phyloP scores from a whole-genome alignment of 441 rosid genomes.

The Euphorbia schlechtendalii region DNA sequence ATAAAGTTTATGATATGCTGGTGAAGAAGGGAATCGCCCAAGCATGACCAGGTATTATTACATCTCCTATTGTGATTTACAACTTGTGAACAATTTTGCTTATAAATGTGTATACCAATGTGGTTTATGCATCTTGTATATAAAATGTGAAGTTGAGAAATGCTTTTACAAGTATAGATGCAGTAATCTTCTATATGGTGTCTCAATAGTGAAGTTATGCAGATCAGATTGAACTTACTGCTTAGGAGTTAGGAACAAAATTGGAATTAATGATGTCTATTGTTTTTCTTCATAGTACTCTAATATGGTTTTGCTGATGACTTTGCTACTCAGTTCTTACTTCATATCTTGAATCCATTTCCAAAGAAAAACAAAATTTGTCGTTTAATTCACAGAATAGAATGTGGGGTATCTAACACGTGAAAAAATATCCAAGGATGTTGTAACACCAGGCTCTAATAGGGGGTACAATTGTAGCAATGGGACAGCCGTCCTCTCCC shows the following conservation, averaged over 20 bases:
- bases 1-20: conserved; percentile 72
- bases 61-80: conserved; percentile 4
- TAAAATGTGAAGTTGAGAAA: neutral
- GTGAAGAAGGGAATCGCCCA: conserved; percentile 56
- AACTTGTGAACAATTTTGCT: conserved; percentile 3
- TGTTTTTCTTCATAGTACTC: neutral
- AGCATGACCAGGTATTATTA: conserved; percentile 24
- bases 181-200: neutral
- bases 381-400: too few relatives aligned
- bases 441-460: too few relatives aligned
- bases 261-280: neutral
- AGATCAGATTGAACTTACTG: neutral
- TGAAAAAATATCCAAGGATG: too few relatives aligned
- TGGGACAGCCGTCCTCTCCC: too few relatives aligned
- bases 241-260: neutral
- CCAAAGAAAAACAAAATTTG: too few relatives aligned
- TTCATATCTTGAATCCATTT: too few relatives aligned
- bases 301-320: too few relatives aligned
- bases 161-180: neutral
- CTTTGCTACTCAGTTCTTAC: too few relatives aligned
- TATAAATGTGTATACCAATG: neutral
- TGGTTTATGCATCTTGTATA: neutral
- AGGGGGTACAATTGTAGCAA: too few relatives aligned
- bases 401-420: too few relatives aligned
- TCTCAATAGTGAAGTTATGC: neutral